Base-by-base conservation (phyloP, 2,329 filamentous ascomycete species). In the Neofusicoccum kwambonambiense region DNA sequence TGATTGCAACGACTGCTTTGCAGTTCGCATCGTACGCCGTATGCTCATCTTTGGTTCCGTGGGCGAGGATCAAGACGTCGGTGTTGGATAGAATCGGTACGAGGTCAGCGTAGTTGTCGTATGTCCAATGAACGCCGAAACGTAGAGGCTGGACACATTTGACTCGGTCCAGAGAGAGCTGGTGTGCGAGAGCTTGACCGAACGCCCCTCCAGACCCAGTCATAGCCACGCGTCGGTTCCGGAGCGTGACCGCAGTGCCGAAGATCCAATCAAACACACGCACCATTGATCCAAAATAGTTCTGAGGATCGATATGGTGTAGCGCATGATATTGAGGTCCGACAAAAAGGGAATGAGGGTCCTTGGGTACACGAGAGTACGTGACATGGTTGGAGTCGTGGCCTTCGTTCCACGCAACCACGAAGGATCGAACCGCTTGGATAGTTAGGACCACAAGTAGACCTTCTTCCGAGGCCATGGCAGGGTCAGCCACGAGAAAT, bases 21-120 rank as follows among this genome's bases (percentile, higher is more conserved):
- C 54, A 37, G 35, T 58, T 58, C 3, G 54, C 41, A 2, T 58
- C 19, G 11, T 17, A 6, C 8, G 54, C 37, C 11, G 11, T 42
- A 0, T 44, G 6, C 35, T n/a, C 44, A 3, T 47, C 34, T 9
- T 58, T 58, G 22, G 54, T 41, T 15, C 54, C 37, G 34, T 58
- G 54, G 12, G 54, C 54, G 35, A 58, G 54, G 41, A 58, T 58
- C 35, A 58, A 37, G 13, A 58, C 54, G n/a, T 58, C 54, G 0
- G 54, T 58, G 11, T 58, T 37, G 15, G 35, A 22, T 4, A 58
- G 54, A n/a, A 41, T 44, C 37, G 27, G 54, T 2, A 19, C 41
- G 13, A 42, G 19, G n/a, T 4, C 54, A 0, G 17, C 54, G 35
- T 58, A 58, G 19, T 27, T 22, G 19, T 17, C 54, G 54, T 41